These are phyloP conservation scores for Pochonia chlamydosporia DNA, from an alignment of 2,329 filamentous ascomycete species.

Conservation along the genomic window DNA sequence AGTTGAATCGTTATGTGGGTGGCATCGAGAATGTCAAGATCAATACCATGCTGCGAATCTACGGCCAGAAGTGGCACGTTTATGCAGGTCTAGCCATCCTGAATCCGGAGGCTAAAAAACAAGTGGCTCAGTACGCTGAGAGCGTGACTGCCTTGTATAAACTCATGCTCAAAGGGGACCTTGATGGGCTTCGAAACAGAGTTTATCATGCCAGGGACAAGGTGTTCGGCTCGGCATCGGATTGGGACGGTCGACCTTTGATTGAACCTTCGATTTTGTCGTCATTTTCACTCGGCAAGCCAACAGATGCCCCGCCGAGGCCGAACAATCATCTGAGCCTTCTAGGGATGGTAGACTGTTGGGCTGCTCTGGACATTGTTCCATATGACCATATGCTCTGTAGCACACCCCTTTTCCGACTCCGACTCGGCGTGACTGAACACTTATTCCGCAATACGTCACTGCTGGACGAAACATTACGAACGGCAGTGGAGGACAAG, in stretches of 20 bases:
- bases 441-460: slow-evolving; percentile 82
- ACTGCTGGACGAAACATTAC: slow-evolving; percentile 77
- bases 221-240: slow-evolving; percentile 67
- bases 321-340: slow-evolving; percentile 93
- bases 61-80: slow-evolving; percentile 98
- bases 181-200: slow-evolving; percentile 64
- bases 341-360: slow-evolving; percentile 96
- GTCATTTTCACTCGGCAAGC: slow-evolving; percentile 76
- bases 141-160: slow-evolving; percentile 94
- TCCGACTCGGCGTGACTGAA: slow-evolving; percentile 96
- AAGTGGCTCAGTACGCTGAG: slow-evolving; percentile 90
- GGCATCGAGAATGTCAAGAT: slow-evolving; percentile 99
- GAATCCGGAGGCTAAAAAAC: slow-evolving; percentile 84
- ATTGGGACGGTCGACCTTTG: slow-evolving; percentile 59
- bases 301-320: slow-evolving; percentile 49
- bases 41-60: slow-evolving; percentile 95
- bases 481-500: slow-evolving; percentile 81
- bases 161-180: slow-evolving; percentile 85
- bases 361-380: slow-evolving; percentile 87
- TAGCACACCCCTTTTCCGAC: slow-evolving; percentile 91
- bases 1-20: slow-evolving; percentile 88
- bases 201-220: slow-evolving; percentile 61
- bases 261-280: slow-evolving; percentile 82
- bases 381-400: slow-evolving; percentile 99
- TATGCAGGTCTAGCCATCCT: slow-evolving; percentile 96